Base-by-base conservation (phyloP, 192 early-diverging fungal species). In the Gryganskiella cystojenkinii region DNA sequence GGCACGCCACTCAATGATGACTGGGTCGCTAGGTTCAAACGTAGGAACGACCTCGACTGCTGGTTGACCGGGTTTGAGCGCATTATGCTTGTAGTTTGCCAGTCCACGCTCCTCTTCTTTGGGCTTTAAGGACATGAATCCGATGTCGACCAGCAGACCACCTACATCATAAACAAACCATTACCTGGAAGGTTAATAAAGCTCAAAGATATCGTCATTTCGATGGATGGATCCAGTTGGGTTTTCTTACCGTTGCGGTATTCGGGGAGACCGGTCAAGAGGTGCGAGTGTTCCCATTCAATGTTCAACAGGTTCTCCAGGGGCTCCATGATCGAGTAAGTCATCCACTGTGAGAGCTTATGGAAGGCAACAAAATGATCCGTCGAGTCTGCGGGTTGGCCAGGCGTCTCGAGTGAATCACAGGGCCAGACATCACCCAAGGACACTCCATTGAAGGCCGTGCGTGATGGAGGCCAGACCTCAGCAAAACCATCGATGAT, bases 271-370 rank as follows among this genome's bases (percentile, higher is more conserved):
- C 96, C 96, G 2, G 96, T 98, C 72, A 98, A 85, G 8, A 76
- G 54, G 34, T 92, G 89, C 8, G 87, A 64, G 15, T 90, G 91
- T 8, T 79, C 70, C 45, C 93, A 76, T 4, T 53, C 79, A 30
- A 85, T 57, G 27, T 60, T 64, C 11, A 81, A n/a, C n/a, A 72
- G 28, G 24, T 85, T 82, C 49, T 85, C 83, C 17, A 97, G 70
- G 5, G 92, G 88, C 47, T 97, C 96, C 80, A 96, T 86, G 42
- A 97, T 84, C 3, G 95, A 96, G 82, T 96, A 97, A 1, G 95
- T 93, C 43, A 98, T 90, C 96, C 96, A 98, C 75, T 98, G 96
- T 7, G 95, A 94, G 49, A 98, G 86, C 65, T 98, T 98, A 81
- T 98, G 95, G 81, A 97, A 95, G 17, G 92, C 83, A 20, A 95